phyloP scores from a whole-genome alignment of 1,284 basidiomycete species.

The Entoloma clypeatum region DNA sequence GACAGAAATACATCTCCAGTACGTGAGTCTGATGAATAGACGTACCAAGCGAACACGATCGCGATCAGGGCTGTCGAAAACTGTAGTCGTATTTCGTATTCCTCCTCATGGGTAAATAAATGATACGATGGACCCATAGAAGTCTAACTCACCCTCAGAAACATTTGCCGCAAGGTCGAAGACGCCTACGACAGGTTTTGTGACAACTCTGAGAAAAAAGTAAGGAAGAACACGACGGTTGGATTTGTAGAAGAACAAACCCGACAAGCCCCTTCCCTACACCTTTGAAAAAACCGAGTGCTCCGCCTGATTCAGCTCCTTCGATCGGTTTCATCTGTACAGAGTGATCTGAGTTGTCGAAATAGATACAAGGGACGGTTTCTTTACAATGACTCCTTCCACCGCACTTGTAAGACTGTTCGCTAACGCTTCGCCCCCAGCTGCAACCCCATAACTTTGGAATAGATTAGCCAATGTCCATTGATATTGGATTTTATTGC shows the following conservation, averaged over 20 bases:
- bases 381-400: slow-evolving; percentile 87
- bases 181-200: slow-evolving; percentile 95
- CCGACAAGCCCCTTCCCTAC: slow-evolving; percentile 96
- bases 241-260: slow-evolving; percentile 33
- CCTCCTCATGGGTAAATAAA: slow-evolving; percentile 39
- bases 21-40: slow-evolving; percentile 8
- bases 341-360: slow-evolving; percentile 6
- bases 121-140: neutral
- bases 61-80: slow-evolving; percentile 90
- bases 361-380: neutral
- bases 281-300: slow-evolving; percentile 96
- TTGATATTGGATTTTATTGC: slow-evolving; percentile 19
- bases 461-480: slow-evolving; percentile 5
- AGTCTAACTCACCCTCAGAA: slow-evolving; percentile 67
- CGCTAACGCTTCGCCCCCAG: slow-evolving; percentile 92
- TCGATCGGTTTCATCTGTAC: slow-evolving; percentile 89
- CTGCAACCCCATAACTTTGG: slow-evolving; percentile 86
- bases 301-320: slow-evolving; percentile 93
- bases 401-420: slow-evolving; percentile 94
- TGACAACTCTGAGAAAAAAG: slow-evolving; percentile 63
- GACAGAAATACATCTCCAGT: slow-evolving; percentile 2
- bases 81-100: slow-evolving; percentile 96
- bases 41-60: slow-evolving; percentile 83
- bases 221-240: slow-evolving; percentile 10
- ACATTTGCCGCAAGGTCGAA: slow-evolving; percentile 96